Evolutionary conservation across 2,329 filamentous ascomycete genomes (phyloP), one percentile per base, ranked within the genome.

Genomic region (Cladosporium sp.): DNA sequence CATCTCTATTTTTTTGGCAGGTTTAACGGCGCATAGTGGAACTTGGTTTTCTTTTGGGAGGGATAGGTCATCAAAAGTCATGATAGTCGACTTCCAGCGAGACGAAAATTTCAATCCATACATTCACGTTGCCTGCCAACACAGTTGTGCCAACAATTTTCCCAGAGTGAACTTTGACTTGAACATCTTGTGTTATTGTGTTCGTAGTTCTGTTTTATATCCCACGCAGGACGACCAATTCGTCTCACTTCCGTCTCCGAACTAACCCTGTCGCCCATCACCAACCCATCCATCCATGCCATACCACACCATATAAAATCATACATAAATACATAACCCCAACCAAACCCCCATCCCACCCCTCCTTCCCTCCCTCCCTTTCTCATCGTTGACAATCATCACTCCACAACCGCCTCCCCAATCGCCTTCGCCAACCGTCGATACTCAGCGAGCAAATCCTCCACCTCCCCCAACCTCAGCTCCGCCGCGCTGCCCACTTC

Each of bases 381-480:
- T n/a, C 32, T 36, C n/a, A 4, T 17, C n/a, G n/a, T n/a, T n/a
- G n/a, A n/a, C n/a, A n/a, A n/a, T n/a, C n/a, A n/a, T n/a, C 15
- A 36, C 32, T 36, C 12, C 39, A 58, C 58, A 50, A 77, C 67
- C 4, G 72, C 72, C 22, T 68, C 66, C 32, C 68, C 66, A 60
- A 77, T 60, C 30, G 70, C 70, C 32, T 64, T 68, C 15, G 73
- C 73, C 47, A 77, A 59, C 47, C 74, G 60, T 47, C 61, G 56
- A 57, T 68, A 68, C 45, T 69, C 67, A 53, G 38, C 53, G 47
- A 69, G 55, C 55, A 69, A 54, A 56, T 77, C 74, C 34, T 77
- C 73, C 4, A 77, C 68, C 54, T 77, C 74, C 9, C 69, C 73
- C 39, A 77, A 48, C 60, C 66, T 73, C 56, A 77, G 54, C 11